phyloP scores from a whole-genome alignment of 2,329 filamentous ascomycete genomes.

The Massarina eburnea region DNA sequence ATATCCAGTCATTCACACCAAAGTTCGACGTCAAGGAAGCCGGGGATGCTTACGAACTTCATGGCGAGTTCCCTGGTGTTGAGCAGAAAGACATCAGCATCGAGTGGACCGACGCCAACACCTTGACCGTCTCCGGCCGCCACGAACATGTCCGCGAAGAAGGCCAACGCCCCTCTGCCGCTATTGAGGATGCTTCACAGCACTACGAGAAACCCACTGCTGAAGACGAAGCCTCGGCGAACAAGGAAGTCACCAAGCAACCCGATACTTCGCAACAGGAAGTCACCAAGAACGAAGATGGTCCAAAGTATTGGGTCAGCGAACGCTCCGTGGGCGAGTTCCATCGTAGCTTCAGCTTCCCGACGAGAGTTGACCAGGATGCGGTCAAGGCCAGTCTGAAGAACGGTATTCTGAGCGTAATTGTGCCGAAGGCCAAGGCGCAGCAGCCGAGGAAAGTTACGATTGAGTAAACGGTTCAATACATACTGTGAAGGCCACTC shows the following conservation, averaged over 20 bases:
- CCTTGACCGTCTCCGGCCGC: conserved; percentile 69
- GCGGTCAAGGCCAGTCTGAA: conserved; percentile 62
- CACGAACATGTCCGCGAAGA: conserved; percentile 65
- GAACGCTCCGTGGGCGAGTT: conserved; percentile 63
- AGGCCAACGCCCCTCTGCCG: conserved; percentile 51
- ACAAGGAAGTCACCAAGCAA: conserved; percentile 31
- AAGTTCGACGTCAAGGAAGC: conserved; percentile 79
- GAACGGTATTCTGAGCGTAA: conserved; percentile 60
- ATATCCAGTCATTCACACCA: conserved; percentile 66
- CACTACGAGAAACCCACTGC: conserved; percentile 59
- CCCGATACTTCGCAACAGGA: conserved; percentile 37
- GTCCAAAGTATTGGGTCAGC: conserved; percentile 67
- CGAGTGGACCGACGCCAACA: conserved; percentile 77
- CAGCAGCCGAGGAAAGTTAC: conserved; percentile 55
- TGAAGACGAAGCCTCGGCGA: conserved; percentile 54
- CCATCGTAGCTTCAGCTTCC: conserved; percentile 61
- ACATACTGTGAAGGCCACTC: too few relatives aligned
- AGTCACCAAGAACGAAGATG: conserved; percentile 38
- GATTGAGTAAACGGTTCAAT: conserved; percentile 54
- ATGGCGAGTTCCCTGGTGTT: conserved; percentile 78
- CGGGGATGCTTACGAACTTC: conserved; percentile 69
- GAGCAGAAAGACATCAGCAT: conserved; percentile 73
- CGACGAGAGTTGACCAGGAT: conserved; percentile 60
- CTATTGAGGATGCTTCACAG: conserved; percentile 47
- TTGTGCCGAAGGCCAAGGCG: conserved; percentile 58